These are phyloP conservation scores for Neopestalotiopsis sp. DNA, from an alignment of 2,329 filamentous ascomycete genomes.

Conservation along the genomic window DNA sequence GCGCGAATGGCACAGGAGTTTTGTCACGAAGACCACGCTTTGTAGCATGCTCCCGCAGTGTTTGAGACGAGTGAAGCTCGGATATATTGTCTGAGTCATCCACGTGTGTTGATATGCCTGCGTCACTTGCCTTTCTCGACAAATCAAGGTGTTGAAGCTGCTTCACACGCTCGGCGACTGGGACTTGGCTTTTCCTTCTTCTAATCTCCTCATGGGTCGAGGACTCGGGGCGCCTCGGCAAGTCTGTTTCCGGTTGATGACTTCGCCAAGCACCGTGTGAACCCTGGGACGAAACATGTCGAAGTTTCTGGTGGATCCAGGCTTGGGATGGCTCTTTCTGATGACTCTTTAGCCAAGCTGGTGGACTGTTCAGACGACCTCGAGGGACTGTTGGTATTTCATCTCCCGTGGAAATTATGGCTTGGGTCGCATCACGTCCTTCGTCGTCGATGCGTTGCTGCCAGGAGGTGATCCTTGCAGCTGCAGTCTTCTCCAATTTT, in stretches of 20 bases:
- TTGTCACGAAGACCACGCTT: background rate
- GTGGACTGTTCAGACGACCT: slow-evolving; percentile 30
- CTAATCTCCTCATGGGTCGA: background rate
- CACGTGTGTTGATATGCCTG: background rate
- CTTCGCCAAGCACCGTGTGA: slow-evolving; percentile 20
- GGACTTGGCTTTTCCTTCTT: background rate
- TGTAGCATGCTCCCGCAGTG: background rate
- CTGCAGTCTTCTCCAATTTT: background rate
- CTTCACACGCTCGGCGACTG: slow-evolving; percentile 1
- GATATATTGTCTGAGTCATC: background rate
- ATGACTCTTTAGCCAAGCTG: slow-evolving; percentile 34
- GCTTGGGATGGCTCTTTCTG: slow-evolving; percentile 28
- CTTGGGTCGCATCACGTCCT: background rate
- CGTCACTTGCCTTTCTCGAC: background rate
- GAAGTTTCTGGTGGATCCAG: slow-evolving; percentile 23
- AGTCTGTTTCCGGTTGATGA: slow-evolving; percentile 4
- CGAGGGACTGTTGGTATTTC: slow-evolving; percentile 22
- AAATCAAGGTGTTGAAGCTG: background rate
- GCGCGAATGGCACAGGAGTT: background rate
- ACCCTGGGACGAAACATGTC: slow-evolving; percentile 26
- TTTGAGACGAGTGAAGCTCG: background rate
- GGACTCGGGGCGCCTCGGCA: slow-evolving; percentile 14
- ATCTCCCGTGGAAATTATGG: background rate
- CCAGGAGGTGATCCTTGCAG: background rate
- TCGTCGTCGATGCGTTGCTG: slow-evolving; percentile 11